Evolutionary conservation across 495 filamentous ascomycete genomes (phyloP), one percentile per base, ranked within the genome.

Genomic region (Trichoderma reesei): DNA sequence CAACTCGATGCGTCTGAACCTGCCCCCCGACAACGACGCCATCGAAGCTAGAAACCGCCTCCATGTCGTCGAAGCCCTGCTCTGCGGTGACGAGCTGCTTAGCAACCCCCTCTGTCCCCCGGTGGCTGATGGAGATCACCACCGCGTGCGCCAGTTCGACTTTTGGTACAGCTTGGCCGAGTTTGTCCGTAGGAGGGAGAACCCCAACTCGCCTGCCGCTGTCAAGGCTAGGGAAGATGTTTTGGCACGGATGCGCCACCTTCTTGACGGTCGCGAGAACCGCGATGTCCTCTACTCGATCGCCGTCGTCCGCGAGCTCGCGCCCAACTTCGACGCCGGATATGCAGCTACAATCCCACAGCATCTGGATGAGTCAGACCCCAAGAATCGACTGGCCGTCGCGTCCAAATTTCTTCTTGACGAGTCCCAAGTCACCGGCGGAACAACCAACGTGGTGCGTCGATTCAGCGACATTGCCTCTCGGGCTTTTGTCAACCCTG

Each of bases 251-350:
- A 81, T 87, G 70, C 86, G 91, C 51, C 79, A 80, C 44, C 75
- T 92, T 5, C 80, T 96, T 9, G 87, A 91, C 65, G 86, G 84
- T 63, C 82, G 85, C 20, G 92, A 96, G 76, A 93, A 92, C 69
- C 86, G 92, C n/a, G 92, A 96, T 67, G 90, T 95, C 8, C 82
- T 96, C 39, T 96, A 96, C 72, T 93, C 90, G 13, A 86, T 96
- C 65, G 89, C 89, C 33, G 85, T 96, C 61, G 85, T 87, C 10
- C 85, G 91, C 20, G 85, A 90, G 67, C 80, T 90, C 42, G 87
- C 90, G 36, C 81, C 83, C 42, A 83, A 86, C 18, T 83, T 81
- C 79, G 44, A 90, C 79, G 63, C 88, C 80, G 69, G 85, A 82
- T 67, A 84, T 79, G 70, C 86, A 76, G 71, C 78, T 80, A 69